Base-by-base conservation (phyloP, 2,329 filamentous ascomycete species). In the Aspergillus tanneri region DNA sequence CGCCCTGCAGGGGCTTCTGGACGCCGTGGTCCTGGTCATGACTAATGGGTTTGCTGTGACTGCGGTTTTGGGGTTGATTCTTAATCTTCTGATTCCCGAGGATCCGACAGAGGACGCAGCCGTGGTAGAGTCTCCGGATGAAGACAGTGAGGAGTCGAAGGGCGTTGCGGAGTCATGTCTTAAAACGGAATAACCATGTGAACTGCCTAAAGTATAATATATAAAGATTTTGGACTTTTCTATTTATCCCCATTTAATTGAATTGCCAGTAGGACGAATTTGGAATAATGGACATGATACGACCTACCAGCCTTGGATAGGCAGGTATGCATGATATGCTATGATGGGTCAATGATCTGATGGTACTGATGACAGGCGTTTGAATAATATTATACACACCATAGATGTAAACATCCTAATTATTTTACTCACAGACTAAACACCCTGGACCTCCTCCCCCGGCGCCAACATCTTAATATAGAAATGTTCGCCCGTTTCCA, bases 71-170 rank as follows among this genome's bases (percentile, higher is more conserved):
- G 83, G 83, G 42, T 77, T 93, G 63, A 67, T 88, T 18, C 75
- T 96, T 41, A 95, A 95, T 64, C 67, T 93, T 41, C 57, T 82
- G 0, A 71, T 95, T 12, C 81, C 84, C 0, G 85, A 88, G 60
- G 90, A 95, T 70, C 72, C 86, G n/a, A 88, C 89, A 58, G 86
- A 88, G 35, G 76, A 77, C 23, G 73, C 75, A 42, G 49, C 58
- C 6, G 42, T 65, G 27, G 30, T 63, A 40, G 57, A 60, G 14
- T 60, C 56, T 6, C 56, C 61, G 25, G 53, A 51, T 2, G 56
- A 57, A 14, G 44, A 16, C 8, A 19, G 9, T 4, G 43, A 36
- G 4, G 37, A 47, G 8, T 18, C 35, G 4, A 48, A 30, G 24
- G 40, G 14, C n/a, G 12, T 16, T 24, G 22, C 39, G 3, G 40